Conservation (phyloP, 1,139 yeast genomes). For the Hyphopichia khmerensis region DNA sequence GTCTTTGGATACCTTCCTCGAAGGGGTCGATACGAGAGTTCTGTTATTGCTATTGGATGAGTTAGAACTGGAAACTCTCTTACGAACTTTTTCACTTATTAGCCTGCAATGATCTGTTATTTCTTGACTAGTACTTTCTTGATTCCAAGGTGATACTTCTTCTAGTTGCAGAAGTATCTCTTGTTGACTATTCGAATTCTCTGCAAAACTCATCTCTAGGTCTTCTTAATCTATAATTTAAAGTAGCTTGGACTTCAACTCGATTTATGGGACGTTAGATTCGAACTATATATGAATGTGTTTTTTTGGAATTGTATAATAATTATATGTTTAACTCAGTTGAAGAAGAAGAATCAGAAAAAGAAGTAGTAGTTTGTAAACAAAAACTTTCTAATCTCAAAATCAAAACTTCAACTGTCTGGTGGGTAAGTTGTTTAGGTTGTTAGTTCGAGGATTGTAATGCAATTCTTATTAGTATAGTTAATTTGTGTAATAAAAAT, state of each 20-base stretch:
- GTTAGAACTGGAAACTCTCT: not conserved
- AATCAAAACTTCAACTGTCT: not conserved
- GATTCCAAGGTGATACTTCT: slow-evolving; percentile 2
- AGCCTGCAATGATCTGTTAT: not conserved
- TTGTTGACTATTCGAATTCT: slow-evolving; percentile 8
- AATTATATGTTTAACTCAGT: not conserved
- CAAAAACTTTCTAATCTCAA: not conserved
- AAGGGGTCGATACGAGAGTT: slow-evolving; percentile 3
- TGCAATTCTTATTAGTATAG: not conserved
- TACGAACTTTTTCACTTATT: not conserved
- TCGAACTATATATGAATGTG: too few relatives aligned
- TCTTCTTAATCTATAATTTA: too few relatives aligned
- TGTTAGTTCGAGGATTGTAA: not conserved
- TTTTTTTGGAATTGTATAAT: not conserved
- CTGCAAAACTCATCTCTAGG: slow-evolving; percentile 10
- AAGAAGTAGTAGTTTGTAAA: not conserved
- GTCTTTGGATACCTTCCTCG: not conserved
- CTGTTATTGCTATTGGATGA: not conserved
- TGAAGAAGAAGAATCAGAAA: not conserved
- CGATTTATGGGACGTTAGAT: too few relatives aligned
- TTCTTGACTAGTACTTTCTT: not conserved
- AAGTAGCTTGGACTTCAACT: too few relatives aligned
- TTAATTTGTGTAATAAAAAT: not conserved
- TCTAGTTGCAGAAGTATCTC: slow-evolving; percentile 3
- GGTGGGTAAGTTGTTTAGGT: not conserved